Percentiles rank a stretch among this genome's conserved stretches.
Conservation (phyloP, 164 flowering plant species). For the Liriodendron chinense region DNA sequence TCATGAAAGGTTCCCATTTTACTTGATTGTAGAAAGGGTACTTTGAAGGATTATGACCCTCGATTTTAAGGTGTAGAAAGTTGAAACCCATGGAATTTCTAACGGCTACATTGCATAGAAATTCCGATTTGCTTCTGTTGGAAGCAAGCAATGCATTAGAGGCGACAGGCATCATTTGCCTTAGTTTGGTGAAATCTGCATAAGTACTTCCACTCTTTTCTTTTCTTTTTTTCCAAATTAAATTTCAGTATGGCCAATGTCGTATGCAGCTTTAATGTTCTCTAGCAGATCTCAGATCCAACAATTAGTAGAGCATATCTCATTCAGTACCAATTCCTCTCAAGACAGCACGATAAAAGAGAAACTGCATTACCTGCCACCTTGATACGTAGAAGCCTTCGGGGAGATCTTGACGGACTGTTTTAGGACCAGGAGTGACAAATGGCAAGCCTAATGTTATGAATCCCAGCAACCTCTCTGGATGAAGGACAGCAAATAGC, state of each 20-base stretch:
- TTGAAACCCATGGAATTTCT: too few relatives aligned
- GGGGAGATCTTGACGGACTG: constrained; percentile 20
- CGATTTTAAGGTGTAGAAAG: too few relatives aligned
- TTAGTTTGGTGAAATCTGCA: background rate
- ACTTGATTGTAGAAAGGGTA: too few relatives aligned
- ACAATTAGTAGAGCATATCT: background rate
- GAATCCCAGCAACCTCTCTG: constrained; percentile 35
- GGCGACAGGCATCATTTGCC: too few relatives aligned
- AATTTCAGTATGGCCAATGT: background rate
- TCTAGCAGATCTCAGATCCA: background rate
- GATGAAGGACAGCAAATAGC: constrained; percentile 34
- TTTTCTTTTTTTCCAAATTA: background rate
- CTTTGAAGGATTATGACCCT: too few relatives aligned
- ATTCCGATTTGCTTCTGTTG: too few relatives aligned
- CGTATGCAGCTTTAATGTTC: background rate
- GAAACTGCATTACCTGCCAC: constrained; percentile 38
- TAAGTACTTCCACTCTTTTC: background rate
- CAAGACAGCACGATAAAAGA: background rate
- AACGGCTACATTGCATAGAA: too few relatives aligned
- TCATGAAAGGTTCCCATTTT: too few relatives aligned
- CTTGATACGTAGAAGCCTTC: constrained; percentile 55
- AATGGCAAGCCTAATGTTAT: constrained; percentile 44
- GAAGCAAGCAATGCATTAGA: too few relatives aligned
- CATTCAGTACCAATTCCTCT: background rate
- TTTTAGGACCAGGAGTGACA: constrained; percentile 26